Conservation (phyloP, 1,284 basidiomycete species). For the Cutaneotrichosporon daszewskae region DNA sequence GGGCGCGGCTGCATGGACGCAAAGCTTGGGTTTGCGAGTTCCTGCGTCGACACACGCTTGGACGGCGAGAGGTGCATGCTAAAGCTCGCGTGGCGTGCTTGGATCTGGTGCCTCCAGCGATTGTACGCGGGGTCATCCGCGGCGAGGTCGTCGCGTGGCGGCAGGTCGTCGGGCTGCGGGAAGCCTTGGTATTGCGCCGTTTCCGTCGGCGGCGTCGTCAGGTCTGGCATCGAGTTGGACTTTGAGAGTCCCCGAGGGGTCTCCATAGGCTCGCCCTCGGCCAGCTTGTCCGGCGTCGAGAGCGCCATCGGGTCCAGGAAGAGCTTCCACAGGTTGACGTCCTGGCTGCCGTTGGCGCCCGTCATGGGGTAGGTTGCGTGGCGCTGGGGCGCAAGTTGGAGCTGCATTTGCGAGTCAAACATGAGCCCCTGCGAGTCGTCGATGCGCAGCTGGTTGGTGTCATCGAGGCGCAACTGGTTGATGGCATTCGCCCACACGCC, state of each 20-base stretch:
- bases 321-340: slow-evolving; percentile 40
- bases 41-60: slow-evolving; percentile 5
- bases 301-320: slow-evolving; percentile 30
- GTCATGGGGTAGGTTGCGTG: slow-evolving; percentile 19
- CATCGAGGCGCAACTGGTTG: slow-evolving; percentile 37
- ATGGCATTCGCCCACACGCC: slow-evolving; percentile 39
- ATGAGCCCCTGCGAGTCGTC: slow-evolving; percentile 1
- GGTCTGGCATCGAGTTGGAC: slow-evolving; percentile 41
- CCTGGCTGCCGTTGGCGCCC: slow-evolving; percentile 22
- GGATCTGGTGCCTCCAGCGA: slow-evolving; percentile 37
- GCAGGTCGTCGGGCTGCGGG: background rate
- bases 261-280: slow-evolving; percentile 12
- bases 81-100: slow-evolving; percentile 32
- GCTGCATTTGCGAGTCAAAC: slow-evolving; percentile 1
- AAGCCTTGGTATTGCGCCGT: slow-evolving; percentile 1
- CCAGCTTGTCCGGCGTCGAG: slow-evolving; percentile 34
- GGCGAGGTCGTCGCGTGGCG: background rate
- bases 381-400: slow-evolving; percentile 1
- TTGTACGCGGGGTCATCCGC: slow-evolving; percentile 14
- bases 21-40: slow-evolving; percentile 4
- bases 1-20: slow-evolving; percentile 5
- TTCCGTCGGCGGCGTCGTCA: slow-evolving; percentile 22
- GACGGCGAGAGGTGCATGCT: slow-evolving; percentile 18
- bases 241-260: slow-evolving; percentile 19
- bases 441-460: slow-evolving; percentile 9